phyloP scores from a whole-genome alignment of 2,329 filamentous ascomycete genomes.

The Neonectria hederae region DNA sequence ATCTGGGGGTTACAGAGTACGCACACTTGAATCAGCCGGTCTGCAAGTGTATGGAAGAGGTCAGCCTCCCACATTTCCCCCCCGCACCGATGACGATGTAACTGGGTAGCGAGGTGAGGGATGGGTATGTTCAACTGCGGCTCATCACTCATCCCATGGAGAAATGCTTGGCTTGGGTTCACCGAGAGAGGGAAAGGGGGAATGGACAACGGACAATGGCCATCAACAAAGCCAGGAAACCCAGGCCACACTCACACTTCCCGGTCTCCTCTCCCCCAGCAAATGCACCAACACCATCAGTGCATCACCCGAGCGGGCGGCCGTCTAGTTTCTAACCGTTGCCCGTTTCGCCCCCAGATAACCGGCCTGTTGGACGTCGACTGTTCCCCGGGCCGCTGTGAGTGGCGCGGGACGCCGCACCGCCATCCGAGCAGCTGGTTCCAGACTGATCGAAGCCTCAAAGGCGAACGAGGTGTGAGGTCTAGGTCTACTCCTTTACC shows the following conservation, averaged over 20 bases:
- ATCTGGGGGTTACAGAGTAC: neutral
- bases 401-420: constrained; percentile 22
- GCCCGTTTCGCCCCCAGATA: constrained; percentile 6
- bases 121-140: constrained; percentile 6
- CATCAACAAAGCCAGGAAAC: constrained; percentile 9
- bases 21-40: neutral
- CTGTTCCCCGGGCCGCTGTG: neutral
- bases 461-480: constrained; percentile 24
- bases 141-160: neutral
- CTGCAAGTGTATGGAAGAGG: constrained; percentile 1
- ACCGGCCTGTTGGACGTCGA: constrained; percentile 1
- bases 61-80: neutral
- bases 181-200: constrained; percentile 3
- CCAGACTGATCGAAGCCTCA: neutral
- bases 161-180: neutral
- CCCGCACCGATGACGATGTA: constrained; percentile 16
- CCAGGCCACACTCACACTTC: neutral
- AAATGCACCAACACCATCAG: neutral
- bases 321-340: neutral
- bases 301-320: constrained; percentile 7
- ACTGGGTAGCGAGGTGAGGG: neutral
- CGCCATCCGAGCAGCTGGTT: constrained; percentile 11
- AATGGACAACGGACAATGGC: neutral
- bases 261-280: neutral
- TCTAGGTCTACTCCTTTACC: constrained; percentile 14